These are phyloP conservation scores for Globisporangium barbulae DNA, from an alignment of 352 stramenopile genomes.

Conservation along the genomic window DNA sequence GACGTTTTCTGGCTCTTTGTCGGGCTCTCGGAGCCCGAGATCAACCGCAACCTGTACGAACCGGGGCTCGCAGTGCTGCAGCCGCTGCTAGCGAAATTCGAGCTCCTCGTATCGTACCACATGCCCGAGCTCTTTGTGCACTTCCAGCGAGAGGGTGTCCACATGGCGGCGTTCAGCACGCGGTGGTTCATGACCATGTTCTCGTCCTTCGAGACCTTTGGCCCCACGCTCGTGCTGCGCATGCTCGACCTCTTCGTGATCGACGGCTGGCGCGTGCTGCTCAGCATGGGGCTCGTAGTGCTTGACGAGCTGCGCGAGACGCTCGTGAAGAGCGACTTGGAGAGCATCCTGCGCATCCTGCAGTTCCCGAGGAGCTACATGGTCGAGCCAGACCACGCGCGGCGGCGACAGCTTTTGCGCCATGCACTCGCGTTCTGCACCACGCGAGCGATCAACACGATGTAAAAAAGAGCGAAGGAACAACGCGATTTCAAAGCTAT, in stretches of 20 bases:
- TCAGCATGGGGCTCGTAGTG: slow-evolving; percentile 76
- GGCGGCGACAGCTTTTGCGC: slow-evolving; percentile 46
- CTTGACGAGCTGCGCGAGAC: slow-evolving; percentile 62
- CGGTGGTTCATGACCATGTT: slow-evolving; percentile 88
- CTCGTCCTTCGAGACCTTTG: slow-evolving; percentile 76
- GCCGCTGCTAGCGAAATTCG: slow-evolving; percentile 61
- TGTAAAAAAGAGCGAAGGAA: neutral
- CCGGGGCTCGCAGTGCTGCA: slow-evolving; percentile 67
- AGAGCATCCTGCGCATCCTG: slow-evolving; percentile 63
- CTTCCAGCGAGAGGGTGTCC: slow-evolving; percentile 55
- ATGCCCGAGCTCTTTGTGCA: slow-evolving; percentile 64
- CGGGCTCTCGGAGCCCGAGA: slow-evolving; percentile 67
- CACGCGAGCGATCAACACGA: slow-evolving; percentile 43
- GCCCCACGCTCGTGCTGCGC: slow-evolving; percentile 56
- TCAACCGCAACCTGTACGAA: slow-evolving; percentile 76
- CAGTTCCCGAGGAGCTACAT: slow-evolving; percentile 60
- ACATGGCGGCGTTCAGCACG: slow-evolving; percentile 68
- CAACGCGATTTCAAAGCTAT: too few relatives aligned
- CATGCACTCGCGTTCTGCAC: slow-evolving; percentile 66
- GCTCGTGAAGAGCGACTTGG: slow-evolving; percentile 55
- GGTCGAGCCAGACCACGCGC: slow-evolving; percentile 33
- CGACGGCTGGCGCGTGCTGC: slow-evolving; percentile 77
- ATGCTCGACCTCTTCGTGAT: slow-evolving; percentile 80
- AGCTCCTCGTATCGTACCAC: slow-evolving; percentile 56
- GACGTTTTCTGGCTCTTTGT: slow-evolving; percentile 85